A percentile compares a stretch with the other conserved stretches of the same genome.
These are phyloP conservation scores for Phytopythium sindhum DNA, from an alignment of 352 stramenopile genomes.

Conservation along the genomic window DNA sequence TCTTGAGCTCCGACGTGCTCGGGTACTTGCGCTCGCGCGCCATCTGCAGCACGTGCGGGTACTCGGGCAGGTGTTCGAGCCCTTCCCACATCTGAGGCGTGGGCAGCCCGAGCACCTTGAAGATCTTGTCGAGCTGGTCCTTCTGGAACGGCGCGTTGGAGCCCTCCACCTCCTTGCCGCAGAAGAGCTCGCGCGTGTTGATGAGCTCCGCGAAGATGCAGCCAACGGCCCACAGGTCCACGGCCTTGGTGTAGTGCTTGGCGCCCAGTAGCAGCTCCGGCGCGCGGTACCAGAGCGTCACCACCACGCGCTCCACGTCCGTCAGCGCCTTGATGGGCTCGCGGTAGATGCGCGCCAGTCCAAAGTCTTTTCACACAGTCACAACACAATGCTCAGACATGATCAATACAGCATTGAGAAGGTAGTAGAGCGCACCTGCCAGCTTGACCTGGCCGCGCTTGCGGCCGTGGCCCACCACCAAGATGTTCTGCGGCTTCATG, in stretches of 20 bases:
- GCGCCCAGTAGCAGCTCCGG: slow-evolving; percentile 85
- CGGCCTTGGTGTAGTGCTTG: slow-evolving; percentile 91
- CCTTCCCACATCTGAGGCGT: slow-evolving; percentile 82
- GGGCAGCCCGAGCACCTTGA: slow-evolving; percentile 87
- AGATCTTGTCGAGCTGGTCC: slow-evolving; percentile 89
- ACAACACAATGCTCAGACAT: neutral
- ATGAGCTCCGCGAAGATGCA: slow-evolving; percentile 95
- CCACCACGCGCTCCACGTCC: slow-evolving; percentile 90
- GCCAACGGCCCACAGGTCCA: slow-evolving; percentile 96
- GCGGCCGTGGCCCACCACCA: slow-evolving; percentile 86
- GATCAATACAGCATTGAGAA: too few relatives aligned
- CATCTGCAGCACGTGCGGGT: slow-evolving; percentile 83
- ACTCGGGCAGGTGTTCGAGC: slow-evolving; percentile 80
- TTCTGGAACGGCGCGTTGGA: slow-evolving; percentile 89
- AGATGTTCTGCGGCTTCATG: slow-evolving; percentile 93
- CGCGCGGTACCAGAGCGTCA: slow-evolving; percentile 86
- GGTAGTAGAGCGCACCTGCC: slow-evolving; percentile 23
- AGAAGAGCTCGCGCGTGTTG: slow-evolving; percentile 85
- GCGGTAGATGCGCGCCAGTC: slow-evolving; percentile 84
- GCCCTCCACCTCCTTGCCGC: slow-evolving; percentile 83
- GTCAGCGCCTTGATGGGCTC: slow-evolving; percentile 87
- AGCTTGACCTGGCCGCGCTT: slow-evolving; percentile 85
- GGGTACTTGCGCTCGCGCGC: slow-evolving; percentile 83
- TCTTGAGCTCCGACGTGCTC: slow-evolving; percentile 76
- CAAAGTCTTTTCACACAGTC: slow-evolving; percentile 70